These are phyloP conservation scores for Chlamydomonas incerta DNA, from an alignment of 139 green algal species.

Conservation along the genomic window DNA sequence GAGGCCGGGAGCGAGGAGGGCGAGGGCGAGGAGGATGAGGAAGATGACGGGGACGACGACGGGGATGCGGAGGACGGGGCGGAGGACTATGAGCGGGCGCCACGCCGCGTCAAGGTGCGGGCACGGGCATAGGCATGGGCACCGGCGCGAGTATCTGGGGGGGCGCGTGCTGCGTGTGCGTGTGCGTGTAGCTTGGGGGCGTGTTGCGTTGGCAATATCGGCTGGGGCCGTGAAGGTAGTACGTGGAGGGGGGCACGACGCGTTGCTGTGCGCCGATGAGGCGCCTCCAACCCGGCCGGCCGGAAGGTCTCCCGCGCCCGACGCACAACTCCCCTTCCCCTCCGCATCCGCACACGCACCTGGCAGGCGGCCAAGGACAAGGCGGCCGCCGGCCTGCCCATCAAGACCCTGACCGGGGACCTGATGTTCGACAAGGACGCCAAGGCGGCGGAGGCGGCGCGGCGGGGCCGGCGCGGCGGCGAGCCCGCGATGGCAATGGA, in stretches of 20 bases:
- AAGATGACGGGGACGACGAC: neutral
- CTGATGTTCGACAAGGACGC: slow-evolving; percentile 56
- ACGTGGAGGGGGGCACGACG: no score
- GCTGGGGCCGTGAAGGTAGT: no score
- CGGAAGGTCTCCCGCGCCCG: no score
- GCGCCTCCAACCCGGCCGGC: no score
- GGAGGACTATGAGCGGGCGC: slow-evolving; percentile 27
- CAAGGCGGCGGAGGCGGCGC: neutral
- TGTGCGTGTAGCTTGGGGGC: no score
- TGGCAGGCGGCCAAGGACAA: slow-evolving; percentile 2
- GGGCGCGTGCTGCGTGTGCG: no score
- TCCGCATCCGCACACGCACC: no score
- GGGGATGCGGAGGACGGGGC: slow-evolving; percentile 12
- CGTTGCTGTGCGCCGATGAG: no score
- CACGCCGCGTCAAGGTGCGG: neutral
- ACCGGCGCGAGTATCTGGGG: no score
- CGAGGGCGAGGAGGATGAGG: slow-evolving; percentile 7
- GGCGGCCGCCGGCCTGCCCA: slow-evolving; percentile 52
- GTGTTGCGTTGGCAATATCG: no score
- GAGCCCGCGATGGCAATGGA: neutral
- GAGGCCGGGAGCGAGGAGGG: neutral
- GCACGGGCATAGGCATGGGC: no score
- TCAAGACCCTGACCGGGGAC: slow-evolving; percentile 67
- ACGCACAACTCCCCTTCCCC: neutral
- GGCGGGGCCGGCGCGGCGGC: neutral